phyloP scores from a whole-genome alignment of 2,329 filamentous ascomycete species.

The Rutstroemia sp. region DNA sequence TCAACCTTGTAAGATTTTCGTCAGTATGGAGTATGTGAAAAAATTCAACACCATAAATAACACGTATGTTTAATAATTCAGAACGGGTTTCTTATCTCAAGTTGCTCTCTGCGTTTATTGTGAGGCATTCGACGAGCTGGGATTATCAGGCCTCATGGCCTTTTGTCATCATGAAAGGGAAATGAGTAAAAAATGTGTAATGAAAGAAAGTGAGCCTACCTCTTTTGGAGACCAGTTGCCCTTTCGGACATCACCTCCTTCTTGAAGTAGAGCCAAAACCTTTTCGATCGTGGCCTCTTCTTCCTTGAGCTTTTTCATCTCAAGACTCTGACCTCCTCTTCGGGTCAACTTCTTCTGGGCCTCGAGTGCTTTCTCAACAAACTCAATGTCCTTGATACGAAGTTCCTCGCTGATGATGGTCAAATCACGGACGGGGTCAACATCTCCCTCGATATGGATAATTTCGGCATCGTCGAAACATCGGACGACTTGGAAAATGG shows the following conservation, averaged over 20 bases:
- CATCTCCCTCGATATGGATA: slow-evolving; percentile 98
- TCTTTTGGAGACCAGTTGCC: slow-evolving; percentile 87
- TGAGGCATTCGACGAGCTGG: slow-evolving; percentile 99
- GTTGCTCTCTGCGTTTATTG: slow-evolving; percentile 67
- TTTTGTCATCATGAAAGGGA: slow-evolving; percentile 87
- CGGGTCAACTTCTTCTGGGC: slow-evolving; percentile 89
- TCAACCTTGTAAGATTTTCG: slow-evolving; percentile 60
- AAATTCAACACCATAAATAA: background rate
- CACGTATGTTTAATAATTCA: slow-evolving; percentile 19
- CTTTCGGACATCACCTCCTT: slow-evolving; percentile 90
- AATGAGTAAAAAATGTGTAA: slow-evolving; percentile 22
- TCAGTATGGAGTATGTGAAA: slow-evolving; percentile 13
- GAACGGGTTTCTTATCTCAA: slow-evolving; percentile 65
- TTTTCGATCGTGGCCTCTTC: slow-evolving; percentile 92
- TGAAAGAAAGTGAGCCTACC: slow-evolving; percentile 52
- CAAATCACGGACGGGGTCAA: slow-evolving; percentile 88
- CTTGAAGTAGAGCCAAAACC: slow-evolving; percentile 73
- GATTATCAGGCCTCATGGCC: slow-evolving; percentile 94
- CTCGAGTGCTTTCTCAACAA: slow-evolving; percentile 91
- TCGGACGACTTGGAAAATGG: slow-evolving; percentile 94
- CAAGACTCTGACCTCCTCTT: slow-evolving; percentile 86
- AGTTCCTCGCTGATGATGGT: slow-evolving; percentile 97
- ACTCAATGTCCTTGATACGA: slow-evolving; percentile 97
- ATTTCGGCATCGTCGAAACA: slow-evolving; percentile 99
- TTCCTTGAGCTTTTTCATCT: slow-evolving; percentile 96